Conservation (phyloP, 2,329 filamentous ascomycete species). For the Pseudocercospora pini-densiflorae region DNA sequence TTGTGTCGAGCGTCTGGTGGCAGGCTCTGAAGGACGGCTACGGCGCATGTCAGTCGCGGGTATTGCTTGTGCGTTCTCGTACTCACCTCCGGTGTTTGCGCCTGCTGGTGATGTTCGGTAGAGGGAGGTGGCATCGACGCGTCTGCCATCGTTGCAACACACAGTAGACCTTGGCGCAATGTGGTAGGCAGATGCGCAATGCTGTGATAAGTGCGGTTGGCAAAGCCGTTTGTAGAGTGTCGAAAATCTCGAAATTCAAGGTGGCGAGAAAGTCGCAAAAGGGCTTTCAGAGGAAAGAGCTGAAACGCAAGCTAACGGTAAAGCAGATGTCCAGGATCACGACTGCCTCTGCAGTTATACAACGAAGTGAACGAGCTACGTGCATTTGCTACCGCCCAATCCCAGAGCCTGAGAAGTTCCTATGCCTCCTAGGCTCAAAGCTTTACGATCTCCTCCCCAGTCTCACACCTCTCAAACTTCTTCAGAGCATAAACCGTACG, state of each 20-base stretch:
- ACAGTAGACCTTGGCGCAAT: not conserved
- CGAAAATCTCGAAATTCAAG: no score
- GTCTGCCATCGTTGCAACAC: not conserved
- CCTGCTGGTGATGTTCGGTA: not conserved
- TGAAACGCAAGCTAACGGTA: not conserved
- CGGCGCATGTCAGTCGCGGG: not conserved
- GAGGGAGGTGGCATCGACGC: not conserved
- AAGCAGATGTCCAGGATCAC: not conserved
- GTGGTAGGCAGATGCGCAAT: not conserved
- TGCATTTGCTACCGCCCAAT: no score
- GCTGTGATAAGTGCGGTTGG: not conserved
- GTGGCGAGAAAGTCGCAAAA: no score
- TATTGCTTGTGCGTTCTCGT: not conserved
- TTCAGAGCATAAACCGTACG: not conserved
- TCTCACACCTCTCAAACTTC: not conserved
- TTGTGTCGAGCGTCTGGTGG: not conserved
- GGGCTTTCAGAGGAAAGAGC: not conserved
- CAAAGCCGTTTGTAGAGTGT: not conserved
- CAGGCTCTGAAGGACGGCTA: not conserved
- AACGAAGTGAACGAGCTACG: no score
- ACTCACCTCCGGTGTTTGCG: not conserved
- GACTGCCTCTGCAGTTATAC: no score
- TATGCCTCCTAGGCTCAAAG: no score
- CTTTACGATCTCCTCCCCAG: not conserved
- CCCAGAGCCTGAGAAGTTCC: no score